Conservation (phyloP, 2,329 filamentous ascomycete genomes). For the Penicillium corylophilum region DNA sequence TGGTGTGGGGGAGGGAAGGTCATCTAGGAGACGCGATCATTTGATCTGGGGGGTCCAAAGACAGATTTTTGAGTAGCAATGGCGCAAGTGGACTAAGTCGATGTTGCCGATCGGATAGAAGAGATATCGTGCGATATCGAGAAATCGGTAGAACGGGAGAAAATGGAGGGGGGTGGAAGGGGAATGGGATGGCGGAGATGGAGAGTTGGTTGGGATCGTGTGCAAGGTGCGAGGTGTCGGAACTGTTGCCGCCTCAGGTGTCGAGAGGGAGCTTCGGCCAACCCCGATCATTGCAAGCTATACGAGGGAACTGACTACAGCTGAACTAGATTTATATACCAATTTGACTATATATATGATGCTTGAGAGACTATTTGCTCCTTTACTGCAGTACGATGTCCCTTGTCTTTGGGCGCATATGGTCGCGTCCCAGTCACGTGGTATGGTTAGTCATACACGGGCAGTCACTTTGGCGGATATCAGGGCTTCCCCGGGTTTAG, state of each 20-base stretch:
- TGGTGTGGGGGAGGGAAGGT: constrained; percentile 55
- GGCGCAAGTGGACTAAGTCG: constrained; percentile 18
- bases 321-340: background rate
- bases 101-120: constrained; percentile 13
- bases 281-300: background rate
- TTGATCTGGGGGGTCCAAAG: constrained; percentile 43
- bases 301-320: background rate
- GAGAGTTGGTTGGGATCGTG: constrained; percentile 22
- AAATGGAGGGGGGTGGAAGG: constrained; percentile 17
- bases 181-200: constrained; percentile 19
- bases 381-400: background rate
- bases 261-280: constrained; percentile 18
- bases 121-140: constrained; percentile 10
- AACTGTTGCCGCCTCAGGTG: constrained; percentile 24
- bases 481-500: background rate
- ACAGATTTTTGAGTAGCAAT: constrained; percentile 36
- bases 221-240: constrained; percentile 25
- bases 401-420: background rate
- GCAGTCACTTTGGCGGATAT: background rate
- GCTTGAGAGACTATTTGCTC: background rate
- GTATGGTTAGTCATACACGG: background rate
- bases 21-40: constrained; percentile 57
- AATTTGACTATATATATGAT: background rate
- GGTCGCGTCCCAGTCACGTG: background rate
- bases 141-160: constrained; percentile 7